Evolutionary conservation across 208 protist species (phyloP), one percentile per base, ranked within the genome.

Genomic region (Leishmania braziliensis): DNA sequence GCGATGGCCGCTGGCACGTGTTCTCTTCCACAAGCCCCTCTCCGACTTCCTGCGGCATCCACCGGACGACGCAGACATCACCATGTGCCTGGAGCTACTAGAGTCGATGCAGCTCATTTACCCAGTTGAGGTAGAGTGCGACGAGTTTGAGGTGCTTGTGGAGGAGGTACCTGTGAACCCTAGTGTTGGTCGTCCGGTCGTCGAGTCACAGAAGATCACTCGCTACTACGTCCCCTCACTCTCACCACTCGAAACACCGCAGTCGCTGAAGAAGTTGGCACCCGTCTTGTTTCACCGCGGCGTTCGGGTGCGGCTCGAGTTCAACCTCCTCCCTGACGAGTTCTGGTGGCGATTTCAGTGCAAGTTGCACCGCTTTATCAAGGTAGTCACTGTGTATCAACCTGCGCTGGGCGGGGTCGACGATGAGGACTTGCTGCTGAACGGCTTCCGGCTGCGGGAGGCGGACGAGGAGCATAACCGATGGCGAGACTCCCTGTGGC

Each of bases 261-360:
- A 74, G 54, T 65, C 78, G 66, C 84, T 98, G 71, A 84, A 90
- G 79, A 88, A 79, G 46, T 70, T 97, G 56, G 90, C 90, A 9
- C 94, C 92, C 3, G 66, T 97, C 23, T 84, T 97, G 33, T 95
- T 97, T 74, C 91, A 96, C 80, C 87, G 90, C 78, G 93, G 95
- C 29, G 85, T 94, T 62, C 90, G 88, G 18, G 84, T 94, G 58
- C 86, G 84, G 63, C 88, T 96, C 77, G 83, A 90, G 85, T 98
- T 98, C 84, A 98, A 96, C 82, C 84, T 97, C 29, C 90, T 97
- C 33, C 94, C 95, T 18, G 90, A 96, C 72, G 94, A 97, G 85
- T 80, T 95, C 80, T 98, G 94, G 93, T 96, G 88, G 88, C 89
- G 94, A 18, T 85, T 98, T 50, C 92, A 96, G 89, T 89, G 86